Percentiles rank a stretch among this genome's conserved stretches.
phyloP scores from a whole-genome alignment of 129 eudicot genomes.

The Apium graveolens region DNA sequence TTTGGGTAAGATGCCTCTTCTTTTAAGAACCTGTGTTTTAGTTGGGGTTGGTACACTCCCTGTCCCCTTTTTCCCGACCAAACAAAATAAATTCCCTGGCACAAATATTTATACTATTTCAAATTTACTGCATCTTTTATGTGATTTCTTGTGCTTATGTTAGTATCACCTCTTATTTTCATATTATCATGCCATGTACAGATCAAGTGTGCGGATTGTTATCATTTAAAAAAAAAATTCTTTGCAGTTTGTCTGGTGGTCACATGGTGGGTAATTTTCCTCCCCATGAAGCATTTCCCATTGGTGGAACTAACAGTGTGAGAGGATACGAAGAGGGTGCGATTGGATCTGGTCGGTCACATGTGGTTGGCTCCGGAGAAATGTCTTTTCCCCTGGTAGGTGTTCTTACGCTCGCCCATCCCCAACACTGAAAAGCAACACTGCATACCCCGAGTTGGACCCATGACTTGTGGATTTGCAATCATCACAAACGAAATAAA shows the following conservation, averaged over 20 bases:
- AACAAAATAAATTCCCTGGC: background rate
- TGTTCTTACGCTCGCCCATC: background rate
- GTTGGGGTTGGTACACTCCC: background rate
- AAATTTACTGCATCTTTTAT: background rate
- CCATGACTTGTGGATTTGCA: background rate
- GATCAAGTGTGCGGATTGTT: background rate
- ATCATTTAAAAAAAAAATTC: background rate
- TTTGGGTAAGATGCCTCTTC: slow-evolving; percentile 37
- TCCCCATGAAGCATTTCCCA: slow-evolving; percentile 93
- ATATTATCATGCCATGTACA: background rate
- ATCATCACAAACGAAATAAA: background rate
- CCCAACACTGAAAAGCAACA: background rate
- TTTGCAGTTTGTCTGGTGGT: slow-evolving; percentile 80
- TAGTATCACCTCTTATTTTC: background rate
- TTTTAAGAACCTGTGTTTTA: background rate
- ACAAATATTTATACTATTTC: background rate
- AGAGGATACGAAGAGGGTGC: slow-evolving; percentile 99
- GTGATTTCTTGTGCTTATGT: background rate
- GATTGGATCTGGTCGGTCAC: slow-evolving; percentile 93
- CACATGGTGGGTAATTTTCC: slow-evolving; percentile 91
- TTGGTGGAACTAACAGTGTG: slow-evolving; percentile 96
- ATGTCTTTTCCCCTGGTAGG: slow-evolving; percentile 86
- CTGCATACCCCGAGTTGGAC: background rate
- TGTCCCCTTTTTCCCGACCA: background rate
- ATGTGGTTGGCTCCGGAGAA: slow-evolving; percentile 90